Base-by-base conservation (phyloP, 2,329 filamentous ascomycete species). In the Cryphonectria japonica region DNA sequence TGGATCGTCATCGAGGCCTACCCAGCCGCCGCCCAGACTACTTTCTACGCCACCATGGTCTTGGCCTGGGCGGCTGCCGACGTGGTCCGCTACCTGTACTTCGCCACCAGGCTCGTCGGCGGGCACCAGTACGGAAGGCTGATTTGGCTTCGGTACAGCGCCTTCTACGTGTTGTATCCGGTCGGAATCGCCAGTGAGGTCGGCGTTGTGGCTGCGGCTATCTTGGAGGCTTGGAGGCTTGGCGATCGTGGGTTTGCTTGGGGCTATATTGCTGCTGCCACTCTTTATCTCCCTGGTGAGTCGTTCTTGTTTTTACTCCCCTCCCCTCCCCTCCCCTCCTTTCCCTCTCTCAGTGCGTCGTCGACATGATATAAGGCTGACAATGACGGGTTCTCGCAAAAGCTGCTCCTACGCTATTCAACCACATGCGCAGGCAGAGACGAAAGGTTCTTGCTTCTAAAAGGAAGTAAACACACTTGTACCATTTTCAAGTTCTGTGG, bases 1-100 rank as follows among this genome's bases (percentile, higher is more conserved):
- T 73, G 71, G 71, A 66, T 71, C 26, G 69, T 73, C 46, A 69
- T 73, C 39, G 69, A 73, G 66, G 61, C 52, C 16, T 71, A 71
- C 50, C 69, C 64, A 13, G 61, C 66, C 16, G 67, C 66, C 5
- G 66, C 66, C 11, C 50, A 69, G 61, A 68, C 46, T 16, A 57
- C 63, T 1, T 66, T 59, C 32, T 71, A 71, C 26, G 16, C 62
- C 2, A 41, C n/a, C 13, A 69, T 73, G 71, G 41, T 73, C 43
- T 63, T 73, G 2, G 62, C 69, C 1, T 73, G 71, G 71, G 67
- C 69, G 8, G 69, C 69, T 1, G 69, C 71, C 7, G 71, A 73
- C 50, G 26, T 62, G 16, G 60, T 73, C 2, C 69, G 71, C 9
- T 71, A 73, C 22, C 57, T 69, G 50, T 73, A 73, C 69, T 73